Conservation (phyloP, 2,329 filamentous ascomycete genomes). For the Alternaria triticimaculans region DNA sequence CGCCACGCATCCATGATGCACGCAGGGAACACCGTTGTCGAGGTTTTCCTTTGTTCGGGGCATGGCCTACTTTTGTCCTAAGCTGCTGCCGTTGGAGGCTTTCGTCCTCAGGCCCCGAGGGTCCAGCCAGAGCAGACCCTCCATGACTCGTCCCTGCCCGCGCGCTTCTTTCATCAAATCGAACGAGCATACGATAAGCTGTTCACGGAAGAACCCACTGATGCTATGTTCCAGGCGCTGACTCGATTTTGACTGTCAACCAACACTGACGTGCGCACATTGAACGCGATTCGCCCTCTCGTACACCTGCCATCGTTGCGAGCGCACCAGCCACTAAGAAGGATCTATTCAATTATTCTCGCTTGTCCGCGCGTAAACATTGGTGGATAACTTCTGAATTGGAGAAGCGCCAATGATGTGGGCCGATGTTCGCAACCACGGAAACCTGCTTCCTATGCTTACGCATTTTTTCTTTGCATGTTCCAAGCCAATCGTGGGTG, state of each 20-base stretch:
- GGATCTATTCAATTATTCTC: conserved; percentile 15
- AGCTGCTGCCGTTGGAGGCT: conserved; percentile 19
- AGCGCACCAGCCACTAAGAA: conserved; percentile 12
- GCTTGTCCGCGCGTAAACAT: conserved; percentile 22
- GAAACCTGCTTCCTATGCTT: conserved; percentile 1
- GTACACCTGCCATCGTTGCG: conserved; percentile 6
- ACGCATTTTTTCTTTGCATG: background rate
- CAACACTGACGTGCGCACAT: conserved; percentile 6
- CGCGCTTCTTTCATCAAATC: conserved; percentile 24
- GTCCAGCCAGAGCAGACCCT: conserved; percentile 13
- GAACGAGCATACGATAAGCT: conserved; percentile 10
- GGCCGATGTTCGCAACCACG: background rate
- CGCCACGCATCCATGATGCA: conserved; percentile 33
- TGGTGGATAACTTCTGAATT: conserved; percentile 19
- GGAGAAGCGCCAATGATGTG: conserved; percentile 29
- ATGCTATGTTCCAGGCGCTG: conserved; percentile 1
- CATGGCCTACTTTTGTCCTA: conserved; percentile 17
- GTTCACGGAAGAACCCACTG: background rate
- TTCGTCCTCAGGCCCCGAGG: conserved; percentile 4
- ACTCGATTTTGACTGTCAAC: conserved; percentile 9
- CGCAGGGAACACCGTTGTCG: conserved; percentile 34
- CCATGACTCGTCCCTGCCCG: conserved; percentile 18
- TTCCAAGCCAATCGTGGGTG: background rate
- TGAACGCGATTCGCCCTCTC: conserved; percentile 8
- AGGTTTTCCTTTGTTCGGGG: conserved; percentile 11